Percentiles rank a stretch among this genome's conserved stretches.
phyloP scores from a whole-genome alignment of 2,329 filamentous ascomycete genomes.

The Aspergillus tubingensis region DNA sequence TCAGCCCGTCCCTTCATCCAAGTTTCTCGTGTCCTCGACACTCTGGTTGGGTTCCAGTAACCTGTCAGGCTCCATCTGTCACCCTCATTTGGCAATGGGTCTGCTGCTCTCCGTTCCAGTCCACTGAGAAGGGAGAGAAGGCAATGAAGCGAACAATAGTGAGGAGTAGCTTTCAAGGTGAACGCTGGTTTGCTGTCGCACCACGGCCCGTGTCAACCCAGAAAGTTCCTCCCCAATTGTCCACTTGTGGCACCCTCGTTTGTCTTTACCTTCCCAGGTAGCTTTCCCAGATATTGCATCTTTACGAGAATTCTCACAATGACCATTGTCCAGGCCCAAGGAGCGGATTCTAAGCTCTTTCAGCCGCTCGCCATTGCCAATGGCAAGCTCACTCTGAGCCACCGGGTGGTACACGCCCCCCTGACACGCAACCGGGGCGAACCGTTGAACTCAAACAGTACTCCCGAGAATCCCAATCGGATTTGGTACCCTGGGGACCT shows the following conservation, averaged over 20 bases:
- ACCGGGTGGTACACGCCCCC: constrained; percentile 56
- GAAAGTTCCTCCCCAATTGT: not conserved
- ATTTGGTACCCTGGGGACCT: constrained; percentile 52
- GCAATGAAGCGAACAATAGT: not conserved
- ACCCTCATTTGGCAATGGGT: not conserved
- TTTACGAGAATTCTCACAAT: constrained; percentile 16
- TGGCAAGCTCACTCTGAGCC: constrained; percentile 52
- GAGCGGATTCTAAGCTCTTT: constrained; percentile 44
- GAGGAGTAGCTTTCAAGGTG: not conserved
- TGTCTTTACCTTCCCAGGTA: not conserved
- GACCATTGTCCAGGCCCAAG: constrained; percentile 24
- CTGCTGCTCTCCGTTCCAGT: not conserved
- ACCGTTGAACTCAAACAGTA: constrained; percentile 46
- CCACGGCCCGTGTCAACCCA: not conserved
- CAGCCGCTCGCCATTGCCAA: constrained; percentile 48
- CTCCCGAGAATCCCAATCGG: constrained; percentile 50
- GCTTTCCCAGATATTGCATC: not conserved
- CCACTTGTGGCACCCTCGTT: not conserved
- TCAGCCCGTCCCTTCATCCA: constrained; percentile 3
- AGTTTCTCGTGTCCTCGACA: constrained; percentile 3
- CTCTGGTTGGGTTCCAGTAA: constrained; percentile 2
- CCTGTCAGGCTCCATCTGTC: constrained; percentile 9
- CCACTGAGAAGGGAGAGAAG: not conserved
- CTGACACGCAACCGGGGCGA: constrained; percentile 57
- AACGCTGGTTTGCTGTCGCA: not conserved